These are phyloP conservation scores for Canavalia ensiformis DNA, from an alignment of 306 rosid genomes.

Conservation along the genomic window DNA sequence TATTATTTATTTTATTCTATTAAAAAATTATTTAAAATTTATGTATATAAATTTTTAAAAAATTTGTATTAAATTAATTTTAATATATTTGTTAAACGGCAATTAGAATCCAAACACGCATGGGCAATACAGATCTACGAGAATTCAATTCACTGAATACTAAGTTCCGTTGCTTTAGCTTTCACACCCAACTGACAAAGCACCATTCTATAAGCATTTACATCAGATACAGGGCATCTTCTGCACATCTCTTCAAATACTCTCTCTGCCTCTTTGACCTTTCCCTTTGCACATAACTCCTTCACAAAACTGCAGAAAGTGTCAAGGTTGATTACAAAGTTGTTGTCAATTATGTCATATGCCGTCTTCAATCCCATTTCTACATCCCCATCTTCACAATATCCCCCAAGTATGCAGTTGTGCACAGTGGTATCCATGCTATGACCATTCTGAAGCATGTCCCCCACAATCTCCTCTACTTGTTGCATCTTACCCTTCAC, in stretches of 20 bases:
- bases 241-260: slow-evolving; percentile 51
- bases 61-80: no score
- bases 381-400: slow-evolving; percentile 54
- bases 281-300: slow-evolving; percentile 48
- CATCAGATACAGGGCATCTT: slow-evolving; percentile 42
- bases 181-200: slow-evolving; percentile 33
- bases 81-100: no score
- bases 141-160: neutral
- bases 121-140: neutral
- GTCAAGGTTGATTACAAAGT: slow-evolving; percentile 51
- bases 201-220: slow-evolving; percentile 46
- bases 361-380: slow-evolving; percentile 52
- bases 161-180: neutral
- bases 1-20: no score
- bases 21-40: no score
- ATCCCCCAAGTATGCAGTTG: slow-evolving; percentile 54
- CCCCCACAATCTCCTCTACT: slow-evolving; percentile 56
- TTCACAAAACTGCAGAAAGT: slow-evolving; percentile 48
- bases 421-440: slow-evolving; percentile 48
- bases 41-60: no score
- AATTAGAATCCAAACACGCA: no score
- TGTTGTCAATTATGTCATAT: slow-evolving; percentile 49
- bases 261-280: slow-evolving; percentile 49
- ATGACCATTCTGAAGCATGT: slow-evolving; percentile 62
- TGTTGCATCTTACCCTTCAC: slow-evolving; percentile 55